Conservation (phyloP, 768 basidiomycete species). For the Russula sp. region DNA sequence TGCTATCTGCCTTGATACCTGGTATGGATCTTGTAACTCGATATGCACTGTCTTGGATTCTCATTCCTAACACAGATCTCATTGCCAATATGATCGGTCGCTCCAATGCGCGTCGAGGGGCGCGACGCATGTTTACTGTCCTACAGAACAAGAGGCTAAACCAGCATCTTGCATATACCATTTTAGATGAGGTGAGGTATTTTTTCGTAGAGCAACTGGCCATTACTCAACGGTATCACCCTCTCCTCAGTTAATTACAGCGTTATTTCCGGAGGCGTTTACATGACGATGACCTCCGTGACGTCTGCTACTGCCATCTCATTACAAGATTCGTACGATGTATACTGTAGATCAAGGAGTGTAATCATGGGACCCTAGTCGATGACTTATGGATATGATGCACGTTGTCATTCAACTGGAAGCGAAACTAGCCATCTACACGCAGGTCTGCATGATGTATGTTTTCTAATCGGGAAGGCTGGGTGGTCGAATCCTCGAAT, state of each 20-base stretch:
- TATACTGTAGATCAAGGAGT: background rate
- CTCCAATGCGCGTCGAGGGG: conserved; percentile 89
- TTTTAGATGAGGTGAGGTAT: conserved; percentile 78
- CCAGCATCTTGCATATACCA: conserved; percentile 85
- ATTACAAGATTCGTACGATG: background rate
- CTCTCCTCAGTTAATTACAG: conserved; percentile 48
- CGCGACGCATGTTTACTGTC: conserved; percentile 88
- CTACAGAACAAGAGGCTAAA: conserved; percentile 93
- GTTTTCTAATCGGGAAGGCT: background rate
- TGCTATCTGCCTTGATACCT: conserved; percentile 87
- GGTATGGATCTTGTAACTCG: conserved; percentile 45
- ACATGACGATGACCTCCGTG: conserved; percentile 9
- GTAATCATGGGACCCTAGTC: background rate
- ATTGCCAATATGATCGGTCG: conserved; percentile 99
- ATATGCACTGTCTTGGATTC: background rate
- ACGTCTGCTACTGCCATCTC: background rate
- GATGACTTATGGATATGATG: background rate
- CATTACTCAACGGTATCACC: background rate
- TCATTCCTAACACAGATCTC: conserved; percentile 54
- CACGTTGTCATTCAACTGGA: background rate
- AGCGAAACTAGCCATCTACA: conserved; percentile 8
- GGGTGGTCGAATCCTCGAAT: background rate
- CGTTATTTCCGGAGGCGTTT: conserved; percentile 56
- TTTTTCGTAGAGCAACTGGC: background rate
- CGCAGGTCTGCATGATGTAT: background rate